Evolutionary conservation across 2,329 filamentous ascomycete genomes (phyloP).

Genomic region (Apiospora pterosperma): DNA sequence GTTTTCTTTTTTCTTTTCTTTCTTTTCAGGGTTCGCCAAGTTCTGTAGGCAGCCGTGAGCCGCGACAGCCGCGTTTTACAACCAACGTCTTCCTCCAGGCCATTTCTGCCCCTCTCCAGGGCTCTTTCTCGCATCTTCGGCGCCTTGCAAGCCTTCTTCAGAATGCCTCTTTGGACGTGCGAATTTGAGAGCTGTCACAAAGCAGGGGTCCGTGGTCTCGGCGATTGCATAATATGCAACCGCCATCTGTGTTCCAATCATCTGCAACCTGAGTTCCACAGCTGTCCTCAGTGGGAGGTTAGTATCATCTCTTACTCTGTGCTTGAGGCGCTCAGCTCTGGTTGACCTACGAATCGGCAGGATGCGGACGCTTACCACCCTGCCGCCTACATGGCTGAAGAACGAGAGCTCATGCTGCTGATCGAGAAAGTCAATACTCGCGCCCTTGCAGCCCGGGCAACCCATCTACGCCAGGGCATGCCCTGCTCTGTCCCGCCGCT

Average conservation of each 20-base stretch:
- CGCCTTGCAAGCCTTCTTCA: too few species aligned
- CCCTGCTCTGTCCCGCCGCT: slow-evolving; percentile 32
- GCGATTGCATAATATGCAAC: slow-evolving; percentile 36
- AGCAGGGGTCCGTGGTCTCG: slow-evolving; percentile 30
- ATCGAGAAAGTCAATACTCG: slow-evolving; percentile 31
- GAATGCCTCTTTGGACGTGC: slow-evolving; percentile 32
- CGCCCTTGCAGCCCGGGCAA: slow-evolving; percentile 34
- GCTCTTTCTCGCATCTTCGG: too few species aligned
- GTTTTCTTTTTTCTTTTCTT: too few species aligned
- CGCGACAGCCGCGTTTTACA: too few species aligned
- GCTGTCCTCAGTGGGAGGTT: slow-evolving; percentile 34
- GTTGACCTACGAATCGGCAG: slow-evolving; percentile 16
- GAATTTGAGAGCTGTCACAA: slow-evolving; percentile 27
- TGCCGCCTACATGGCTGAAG: slow-evolving; percentile 29
- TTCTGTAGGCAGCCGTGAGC: too few species aligned
- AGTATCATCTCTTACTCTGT: slow-evolving; percentile 13
- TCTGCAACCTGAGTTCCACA: slow-evolving; percentile 28
- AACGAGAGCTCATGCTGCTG: slow-evolving; percentile 29
- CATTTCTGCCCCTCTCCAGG: too few species aligned
- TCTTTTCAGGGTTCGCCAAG: too few species aligned
- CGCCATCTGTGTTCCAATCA: slow-evolving; percentile 34
- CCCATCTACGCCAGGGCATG: slow-evolving; percentile 30
- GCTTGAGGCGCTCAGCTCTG: slow-evolving; percentile 12
- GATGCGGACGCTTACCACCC: slow-evolving; percentile 32
- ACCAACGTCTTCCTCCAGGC: too few species aligned